A percentile compares a stretch with the other conserved stretches of the same genome.
Conservation (phyloP, 1,284 basidiomycete species). For the Melampsora medusae region DNA sequence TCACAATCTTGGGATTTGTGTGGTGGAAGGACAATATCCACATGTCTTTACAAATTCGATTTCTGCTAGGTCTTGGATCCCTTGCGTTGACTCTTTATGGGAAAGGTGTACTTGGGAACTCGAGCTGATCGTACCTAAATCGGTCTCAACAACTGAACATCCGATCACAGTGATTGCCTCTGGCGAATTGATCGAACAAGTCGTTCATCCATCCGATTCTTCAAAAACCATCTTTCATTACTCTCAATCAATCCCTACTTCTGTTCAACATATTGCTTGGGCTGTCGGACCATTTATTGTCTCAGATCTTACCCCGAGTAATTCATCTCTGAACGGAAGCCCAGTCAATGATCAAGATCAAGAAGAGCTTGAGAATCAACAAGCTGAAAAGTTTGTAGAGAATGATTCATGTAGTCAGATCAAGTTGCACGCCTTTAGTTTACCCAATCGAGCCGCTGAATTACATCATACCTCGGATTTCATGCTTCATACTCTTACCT, state of each 20-base stretch:
- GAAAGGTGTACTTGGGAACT: constrained; percentile 99
- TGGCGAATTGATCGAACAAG: constrained; percentile 90
- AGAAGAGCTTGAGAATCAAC: constrained; percentile 16
- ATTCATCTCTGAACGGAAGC: neutral
- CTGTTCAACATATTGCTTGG: constrained; percentile 92
- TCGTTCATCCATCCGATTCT: constrained; percentile 88
- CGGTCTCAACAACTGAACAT: neutral
- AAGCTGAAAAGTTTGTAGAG: constrained; percentile 10
- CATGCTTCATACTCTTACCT: constrained; percentile 83
- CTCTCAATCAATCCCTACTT: constrained; percentile 80
- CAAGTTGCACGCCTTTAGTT: constrained; percentile 86
- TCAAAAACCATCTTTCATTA: constrained; percentile 94
- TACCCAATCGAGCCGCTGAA: constrained; percentile 75
- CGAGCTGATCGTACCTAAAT: constrained; percentile 85
- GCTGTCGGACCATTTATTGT: constrained; percentile 81
- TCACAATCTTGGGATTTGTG: constrained; percentile 80
- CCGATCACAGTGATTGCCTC: constrained; percentile 80
- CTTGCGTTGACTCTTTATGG: constrained; percentile 91
- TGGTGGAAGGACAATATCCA: constrained; percentile 74
- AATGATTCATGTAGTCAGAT: constrained; percentile 60
- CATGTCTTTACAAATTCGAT: constrained; percentile 90
- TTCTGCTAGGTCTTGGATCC: constrained; percentile 91
- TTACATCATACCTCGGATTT: constrained; percentile 68
- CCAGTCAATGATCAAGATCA: constrained; percentile 1
- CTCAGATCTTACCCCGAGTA: constrained; percentile 35